Percentiles rank a stretch among this genome's conserved stretches.
phyloP scores from a whole-genome alignment of 1,284 basidiomycete genomes.

The Psilocybe mexicana region DNA sequence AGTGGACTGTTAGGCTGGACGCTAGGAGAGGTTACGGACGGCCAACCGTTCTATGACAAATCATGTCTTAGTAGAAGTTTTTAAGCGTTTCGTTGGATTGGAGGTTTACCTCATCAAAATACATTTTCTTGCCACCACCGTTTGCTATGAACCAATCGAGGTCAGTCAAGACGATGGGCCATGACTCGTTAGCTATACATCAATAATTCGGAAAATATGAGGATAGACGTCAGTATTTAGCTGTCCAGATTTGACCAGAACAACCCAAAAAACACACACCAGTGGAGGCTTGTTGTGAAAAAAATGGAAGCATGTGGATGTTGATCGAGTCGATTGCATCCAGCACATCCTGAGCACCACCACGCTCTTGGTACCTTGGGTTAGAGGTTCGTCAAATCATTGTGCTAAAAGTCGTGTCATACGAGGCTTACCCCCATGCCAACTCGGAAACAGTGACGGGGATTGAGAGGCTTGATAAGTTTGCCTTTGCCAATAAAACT shows the following conservation, averaged over 20 bases:
- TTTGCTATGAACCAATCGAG: slow-evolving; percentile 63
- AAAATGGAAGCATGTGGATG: slow-evolving; percentile 77
- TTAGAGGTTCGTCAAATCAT: slow-evolving; percentile 36
- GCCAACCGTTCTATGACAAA: slow-evolving; percentile 68
- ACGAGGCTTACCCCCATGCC: slow-evolving; percentile 30
- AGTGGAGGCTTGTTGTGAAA: slow-evolving; percentile 56
- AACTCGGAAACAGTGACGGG: slow-evolving; percentile 55
- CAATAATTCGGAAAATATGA: neutral
- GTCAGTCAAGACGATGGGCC: slow-evolving; percentile 59
- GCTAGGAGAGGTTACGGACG: slow-evolving; percentile 57
- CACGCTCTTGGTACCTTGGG: slow-evolving; percentile 53
- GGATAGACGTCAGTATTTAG: neutral
- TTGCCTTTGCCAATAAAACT: slow-evolving; percentile 46
- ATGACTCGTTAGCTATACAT: slow-evolving; percentile 50
- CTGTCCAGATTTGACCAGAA: slow-evolving; percentile 19
- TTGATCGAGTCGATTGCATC: slow-evolving; percentile 66
- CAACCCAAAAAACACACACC: slow-evolving; percentile 36
- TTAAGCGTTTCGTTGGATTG: neutral
- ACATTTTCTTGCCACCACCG: slow-evolving; percentile 70
- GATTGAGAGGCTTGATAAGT: slow-evolving; percentile 49
- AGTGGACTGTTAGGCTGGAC: slow-evolving; percentile 60
- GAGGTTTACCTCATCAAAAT: slow-evolving; percentile 56
- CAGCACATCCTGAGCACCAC: slow-evolving; percentile 57
- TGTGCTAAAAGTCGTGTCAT: slow-evolving; percentile 21
- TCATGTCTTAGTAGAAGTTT: neutral